Base-by-base conservation (phyloP, 2,329 filamentous ascomycete genomes). In the Ophiostoma piceae region DNA sequence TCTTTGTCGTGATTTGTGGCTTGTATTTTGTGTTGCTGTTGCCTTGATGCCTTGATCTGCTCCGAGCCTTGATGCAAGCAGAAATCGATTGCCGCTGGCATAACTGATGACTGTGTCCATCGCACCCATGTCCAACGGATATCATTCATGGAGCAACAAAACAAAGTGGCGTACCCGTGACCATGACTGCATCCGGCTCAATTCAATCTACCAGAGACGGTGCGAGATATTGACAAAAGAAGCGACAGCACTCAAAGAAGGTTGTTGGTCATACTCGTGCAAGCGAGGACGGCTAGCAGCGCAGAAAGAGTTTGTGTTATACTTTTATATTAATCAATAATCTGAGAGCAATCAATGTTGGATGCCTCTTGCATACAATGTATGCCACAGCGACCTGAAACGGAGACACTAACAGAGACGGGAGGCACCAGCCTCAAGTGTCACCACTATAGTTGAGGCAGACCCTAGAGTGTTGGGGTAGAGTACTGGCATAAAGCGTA, bases 381-480 rank as follows among this genome's bases (percentile, higher is more conserved):
- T 26, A 6, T 26, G 5, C 22, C n/a, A 57, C 22, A 26, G n/a
- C 22, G 1, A 57, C 51, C 51, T 26, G 22, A 57, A 57, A 57
- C 51, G n/a, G 51, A 6, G 51, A 29, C 51, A 57, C 51, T n/a
- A 29, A 57, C 51, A 57, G 43, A 26, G 51, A 26, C 51, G 51
- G 51, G 51, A 57, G n/a, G 22, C 22, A 57, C 51, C 51, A 57
- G 51, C 51, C 51, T 57, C 51, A 57, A 26, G 51, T 57, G 51
- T 14, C 51, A 57, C 51, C 51, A 26, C n/a, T 14, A 29, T 47
- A 47, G 14, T 47, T 47, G 43, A 47, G 43, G 43, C 43, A 47
- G 14, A 47, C 43, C 16, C 19, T 47, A n/a, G 43, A 8, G 43
- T 47, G 43, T 16, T 47, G 43, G 43, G 2, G 43, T 47, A 47